A percentile compares a stretch with the other conserved stretches of the same genome.
These are phyloP conservation scores for Albugo laibachii DNA, from an alignment of 352 stramenopile genomes.

Conservation along the genomic window DNA sequence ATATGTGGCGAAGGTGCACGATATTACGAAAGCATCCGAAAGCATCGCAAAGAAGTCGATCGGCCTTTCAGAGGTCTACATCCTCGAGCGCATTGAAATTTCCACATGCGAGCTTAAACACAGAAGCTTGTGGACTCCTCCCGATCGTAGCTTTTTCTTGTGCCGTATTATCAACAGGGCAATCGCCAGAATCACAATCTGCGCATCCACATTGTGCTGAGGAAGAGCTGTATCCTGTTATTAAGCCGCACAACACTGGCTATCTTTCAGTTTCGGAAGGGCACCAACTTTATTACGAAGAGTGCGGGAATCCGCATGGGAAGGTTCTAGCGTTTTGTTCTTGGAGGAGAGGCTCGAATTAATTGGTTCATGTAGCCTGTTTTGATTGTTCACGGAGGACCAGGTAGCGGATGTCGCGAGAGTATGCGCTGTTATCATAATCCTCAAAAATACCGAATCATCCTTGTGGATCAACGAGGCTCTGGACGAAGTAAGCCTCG, in stretches of 20 bases:
- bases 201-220: slow-evolving; percentile 8
- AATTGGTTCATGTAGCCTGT: slow-evolving; percentile 24
- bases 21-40: no score
- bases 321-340: slow-evolving; percentile 13
- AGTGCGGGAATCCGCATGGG: slow-evolving; percentile 69
- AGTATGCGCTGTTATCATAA: slow-evolving; percentile 86
- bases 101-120: no score
- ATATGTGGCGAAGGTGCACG: no score
- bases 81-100: no score
- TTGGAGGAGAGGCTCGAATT: neutral
- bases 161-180: neutral
- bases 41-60: no score
- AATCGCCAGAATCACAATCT: neutral
- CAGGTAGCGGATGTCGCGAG: slow-evolving; percentile 75
- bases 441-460: slow-evolving; percentile 80
- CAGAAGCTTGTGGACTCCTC: no score
- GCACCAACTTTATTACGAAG: slow-evolving; percentile 84
- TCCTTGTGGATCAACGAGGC: slow-evolving; percentile 87
- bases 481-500: slow-evolving; percentile 77
- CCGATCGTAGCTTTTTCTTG: neutral
- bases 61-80: no score
- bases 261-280: slow-evolving; percentile 58
- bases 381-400: slow-evolving; percentile 89
- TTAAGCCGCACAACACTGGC: slow-evolving; percentile 68
- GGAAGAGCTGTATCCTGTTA: slow-evolving; percentile 60